Conservation (phyloP, 2,329 filamentous ascomycete species). For the Aureobasidium sp. region DNA sequence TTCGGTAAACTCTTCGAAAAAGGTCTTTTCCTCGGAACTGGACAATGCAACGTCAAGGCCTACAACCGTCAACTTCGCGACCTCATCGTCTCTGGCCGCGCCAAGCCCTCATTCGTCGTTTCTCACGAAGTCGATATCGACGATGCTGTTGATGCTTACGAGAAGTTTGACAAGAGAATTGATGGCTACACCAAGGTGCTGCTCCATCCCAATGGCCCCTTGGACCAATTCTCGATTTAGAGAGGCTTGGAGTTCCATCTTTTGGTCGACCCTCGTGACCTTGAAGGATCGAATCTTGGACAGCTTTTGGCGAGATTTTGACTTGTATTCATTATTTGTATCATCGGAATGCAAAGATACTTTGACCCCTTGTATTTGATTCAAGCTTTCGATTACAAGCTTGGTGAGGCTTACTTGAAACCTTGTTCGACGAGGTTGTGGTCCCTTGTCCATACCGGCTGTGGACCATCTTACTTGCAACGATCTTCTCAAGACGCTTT, state of each 20-base stretch:
- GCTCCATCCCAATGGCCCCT: slow-evolving; percentile 48
- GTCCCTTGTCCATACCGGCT: too few relatives aligned
- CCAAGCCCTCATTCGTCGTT: slow-evolving; percentile 59
- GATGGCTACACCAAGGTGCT: slow-evolving; percentile 56
- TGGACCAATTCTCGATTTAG: not conserved
- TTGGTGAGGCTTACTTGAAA: too few relatives aligned
- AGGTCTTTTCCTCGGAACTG: slow-evolving; percentile 50
- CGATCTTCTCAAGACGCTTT: too few relatives aligned
- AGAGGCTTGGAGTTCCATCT: not conserved
- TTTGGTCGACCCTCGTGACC: not conserved
- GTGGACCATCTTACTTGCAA: too few relatives aligned
- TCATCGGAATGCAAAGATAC: not conserved
- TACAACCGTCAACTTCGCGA: slow-evolving; percentile 60
- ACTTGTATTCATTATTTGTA: not conserved
- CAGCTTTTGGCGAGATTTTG: not conserved
- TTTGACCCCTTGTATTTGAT: not conserved
- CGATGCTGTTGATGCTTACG: slow-evolving; percentile 47
- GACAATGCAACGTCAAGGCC: slow-evolving; percentile 59
- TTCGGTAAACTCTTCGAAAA: slow-evolving; percentile 64
- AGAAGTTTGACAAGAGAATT: slow-evolving; percentile 57
- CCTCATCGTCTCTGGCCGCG: slow-evolving; percentile 54
- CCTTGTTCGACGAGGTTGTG: too few relatives aligned
- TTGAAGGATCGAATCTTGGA: not conserved
- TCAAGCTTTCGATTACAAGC: too few relatives aligned
- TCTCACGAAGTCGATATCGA: slow-evolving; percentile 56